Evolutionary conservation across 2,329 filamentous ascomycete genomes (phyloP), one percentile per base, ranked within the genome.

Genomic region (Teratosphaeriaceae sp.): DNA sequence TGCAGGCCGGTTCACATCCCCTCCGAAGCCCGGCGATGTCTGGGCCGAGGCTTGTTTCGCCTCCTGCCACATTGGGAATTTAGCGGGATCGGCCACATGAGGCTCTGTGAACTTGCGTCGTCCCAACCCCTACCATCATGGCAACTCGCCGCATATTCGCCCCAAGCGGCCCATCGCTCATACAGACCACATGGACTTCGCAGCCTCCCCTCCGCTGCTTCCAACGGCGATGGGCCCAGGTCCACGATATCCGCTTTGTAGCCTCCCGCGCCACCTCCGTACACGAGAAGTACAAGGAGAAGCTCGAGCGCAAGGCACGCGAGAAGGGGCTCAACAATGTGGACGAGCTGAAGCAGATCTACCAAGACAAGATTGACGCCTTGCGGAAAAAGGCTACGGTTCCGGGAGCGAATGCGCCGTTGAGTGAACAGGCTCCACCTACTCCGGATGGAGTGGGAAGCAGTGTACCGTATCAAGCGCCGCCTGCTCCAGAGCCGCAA

Each of bases 221-320:
- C 42, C 90, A 96, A 65, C 79, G 83, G 43, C 80, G 89, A 62
- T 94, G 87, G 84, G 90, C 90, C 2, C 87, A 87, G 58, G 88
- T 96, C 22, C 87, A 94, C 65, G 87, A 96, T 65, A 82, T 94
- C 37, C 87, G 89, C 51, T 94, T 90, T 72, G 77, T 95, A 35
- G 84, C 84, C 48, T 92, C 88, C 45, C 71, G 79, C 44, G 74
- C 82, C 36, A 74, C 76, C 55, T 51, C 49, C 29, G 72, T 96
- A 29, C 63, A 86, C 51, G 88, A 94, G 51, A 94, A 86, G 66
- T 98, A 98, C 71, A 79, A 79, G 55, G 77, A 83, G 44, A 95
- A 95, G 71, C 82, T 98, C 49, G 77, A 85, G 52, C 71, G 76
- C 51, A 96, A 94, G 67, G 90, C 88, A 9, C 79, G 80, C 61